Percentiles rank a stretch among this genome's conserved stretches.
Conservation (phyloP, 2,329 filamentous ascomycete species). For the Elsinoe ampelina region DNA sequence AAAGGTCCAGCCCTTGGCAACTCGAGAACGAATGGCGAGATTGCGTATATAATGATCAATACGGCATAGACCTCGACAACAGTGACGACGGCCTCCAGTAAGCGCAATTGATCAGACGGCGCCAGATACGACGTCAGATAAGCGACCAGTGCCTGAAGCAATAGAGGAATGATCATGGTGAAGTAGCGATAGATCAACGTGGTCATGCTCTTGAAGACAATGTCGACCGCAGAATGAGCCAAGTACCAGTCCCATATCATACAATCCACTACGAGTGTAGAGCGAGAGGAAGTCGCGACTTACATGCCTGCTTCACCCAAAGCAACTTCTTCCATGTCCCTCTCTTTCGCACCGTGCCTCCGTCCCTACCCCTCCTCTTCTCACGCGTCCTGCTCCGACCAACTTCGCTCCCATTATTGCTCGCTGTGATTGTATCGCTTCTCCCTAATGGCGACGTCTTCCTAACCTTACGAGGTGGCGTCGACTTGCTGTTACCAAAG, state of each 20-base stretch:
- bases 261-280: neutral
- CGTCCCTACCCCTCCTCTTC: slow-evolving; percentile 43
- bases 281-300: slow-evolving; percentile 24
- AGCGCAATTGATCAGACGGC: too few relatives aligned
- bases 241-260: neutral
- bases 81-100: too few relatives aligned
- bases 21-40: too few relatives aligned
- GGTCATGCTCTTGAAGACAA: too few relatives aligned
- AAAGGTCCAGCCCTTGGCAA: too few relatives aligned
- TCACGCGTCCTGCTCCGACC: slow-evolving; percentile 25
- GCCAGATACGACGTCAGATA: too few relatives aligned
- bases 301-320: slow-evolving; percentile 95
- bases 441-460: slow-evolving; percentile 23
- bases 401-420: slow-evolving; percentile 20
- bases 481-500: slow-evolving; percentile 20
- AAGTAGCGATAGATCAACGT: too few relatives aligned
- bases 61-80: too few relatives aligned
- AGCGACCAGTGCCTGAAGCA: too few relatives aligned
- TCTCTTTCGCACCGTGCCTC: slow-evolving; percentile 54
- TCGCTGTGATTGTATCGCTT: slow-evolving; percentile 23
- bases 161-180: too few relatives aligned
- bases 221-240: neutral
- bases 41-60: too few relatives aligned
- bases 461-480: slow-evolving; percentile 43
- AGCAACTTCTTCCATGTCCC: slow-evolving; percentile 88